Base-by-base conservation (phyloP, 352 stramenopile species). In the Peronospora belbahrii region DNA sequence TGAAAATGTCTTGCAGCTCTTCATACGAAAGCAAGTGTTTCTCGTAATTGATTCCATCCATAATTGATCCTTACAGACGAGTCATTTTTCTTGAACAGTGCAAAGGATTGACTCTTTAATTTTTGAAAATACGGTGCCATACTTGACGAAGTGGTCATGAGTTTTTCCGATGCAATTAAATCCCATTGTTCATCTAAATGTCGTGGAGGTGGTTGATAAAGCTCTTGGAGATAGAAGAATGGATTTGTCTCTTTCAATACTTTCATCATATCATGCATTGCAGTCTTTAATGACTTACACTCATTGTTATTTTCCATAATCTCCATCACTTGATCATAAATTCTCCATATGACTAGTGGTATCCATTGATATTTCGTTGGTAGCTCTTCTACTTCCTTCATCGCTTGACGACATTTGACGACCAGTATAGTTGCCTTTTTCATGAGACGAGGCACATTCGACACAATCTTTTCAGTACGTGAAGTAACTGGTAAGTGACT, bases 211-310 rank as follows among this genome's bases (percentile, higher is more conserved):
- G 63, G 59, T 9, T 59, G 65, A 30, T 75, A 75, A 18, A 75
- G n/a, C 7, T 70, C 48, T 51, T 74, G 66, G 14, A 79, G 20
- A 30, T 65, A 67, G 43, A 65, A 74, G 24, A 56, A 76, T 24
- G 68, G 55, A 33, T 79, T 73, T 1, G 25, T 28, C 8, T 62
- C 52, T 6, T 42, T 47, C 43, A 72, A 33, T 3, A 46, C 42
- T 20, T 50, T 57, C 50, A 74, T 56, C 22, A 74, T 38, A 1
- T 57, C 13, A 32, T 73, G 65, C 49, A 75, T 63, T 3, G 37
- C 41, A 8, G 4, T 39, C n/a, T 51, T 59, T 14, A 76, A 15
- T 8, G 41, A 37, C 18, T 59, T 50, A 3, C 42, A 52, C 13
- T 59, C 18, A 6, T 23, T 10, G 4, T 52, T 30, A 13, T 42